Base-by-base conservation (phyloP, 1,284 basidiomycete genomes). In the Apiotrichum porosum region DNA sequence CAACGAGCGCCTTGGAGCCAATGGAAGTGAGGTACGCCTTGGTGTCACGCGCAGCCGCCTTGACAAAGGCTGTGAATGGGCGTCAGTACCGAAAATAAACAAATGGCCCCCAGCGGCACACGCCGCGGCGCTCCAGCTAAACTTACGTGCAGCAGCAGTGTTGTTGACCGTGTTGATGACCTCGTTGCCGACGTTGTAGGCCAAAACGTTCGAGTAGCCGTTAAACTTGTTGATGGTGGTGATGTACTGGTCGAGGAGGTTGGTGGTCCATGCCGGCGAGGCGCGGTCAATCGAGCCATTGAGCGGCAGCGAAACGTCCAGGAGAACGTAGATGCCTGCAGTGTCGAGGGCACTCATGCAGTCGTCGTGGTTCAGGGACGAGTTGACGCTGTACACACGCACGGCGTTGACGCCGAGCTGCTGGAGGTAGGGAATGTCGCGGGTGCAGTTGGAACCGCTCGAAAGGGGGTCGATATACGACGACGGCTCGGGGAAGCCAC, bases 301-400 rank as follows among this genome's bases (percentile, higher is more conserved):
- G 31, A 85, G 73, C 15, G 90, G 90, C 10, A 91, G 76, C 2
- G 86, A 80, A 40, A 94, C 77, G 69, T 94, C 91, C 55, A 94
- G 82, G 84, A 94, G 84, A 44, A 87, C 81, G 70, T 94, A 94
- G 56, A 94, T 94, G 33, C 85, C 85, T 34, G 88, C 88, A 33
- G 76, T 74, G 62, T 82, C 83, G 50, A 95, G 78, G 9, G 81
- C 72, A 38, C 74, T 74, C 91, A 95, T 94, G 71, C 91, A 95
- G 1, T 75, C 76, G 66, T 91, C 88, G 61, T 95, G 91, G 71
- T 93, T 84, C 51, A 84, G 72, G 24, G 82, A 78, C 0, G 87
- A 80, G 68, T 93, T 81, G 58, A 93, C 88, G 52, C 83, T 85
- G 77, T 93, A 92, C 4, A 86, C 84, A 50, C 90, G 84, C 42